phyloP scores from a whole-genome alignment of 2,329 filamentous ascomycete genomes.

The Ophiostoma novo-ulmi region DNA sequence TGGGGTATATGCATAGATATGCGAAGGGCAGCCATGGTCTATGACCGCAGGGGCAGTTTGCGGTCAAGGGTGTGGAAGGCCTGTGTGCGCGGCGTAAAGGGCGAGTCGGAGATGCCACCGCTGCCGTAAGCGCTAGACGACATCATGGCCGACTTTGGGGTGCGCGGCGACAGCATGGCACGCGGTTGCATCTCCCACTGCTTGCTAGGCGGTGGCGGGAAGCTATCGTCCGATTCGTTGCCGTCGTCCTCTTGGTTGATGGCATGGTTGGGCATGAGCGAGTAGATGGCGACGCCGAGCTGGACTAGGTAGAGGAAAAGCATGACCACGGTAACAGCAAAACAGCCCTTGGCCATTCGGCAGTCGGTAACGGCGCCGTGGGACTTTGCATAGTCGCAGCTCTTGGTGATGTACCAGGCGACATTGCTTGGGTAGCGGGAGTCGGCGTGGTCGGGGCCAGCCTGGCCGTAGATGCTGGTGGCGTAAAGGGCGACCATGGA shows the following conservation, averaged over 20 bases:
- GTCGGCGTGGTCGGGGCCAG: conserved; percentile 68
- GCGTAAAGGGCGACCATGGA: conserved; percentile 58
- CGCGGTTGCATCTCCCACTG: conserved; percentile 45
- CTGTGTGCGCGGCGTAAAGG: conserved; percentile 30
- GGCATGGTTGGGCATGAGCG: conserved; percentile 52
- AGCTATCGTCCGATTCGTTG: conserved; percentile 36
- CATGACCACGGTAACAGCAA: conserved; percentile 61
- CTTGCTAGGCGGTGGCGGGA: conserved; percentile 36
- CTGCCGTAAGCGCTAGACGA: background rate
- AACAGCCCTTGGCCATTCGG: conserved; percentile 60
- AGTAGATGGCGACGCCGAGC: conserved; percentile 54
- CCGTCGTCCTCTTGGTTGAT: conserved; percentile 45
- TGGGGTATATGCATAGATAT: background rate
- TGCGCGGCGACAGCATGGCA: conserved; percentile 21
- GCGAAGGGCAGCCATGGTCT: background rate
- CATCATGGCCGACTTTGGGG: conserved; percentile 5
- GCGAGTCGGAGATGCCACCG: conserved; percentile 13
- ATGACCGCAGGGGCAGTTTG: conserved; percentile 48
- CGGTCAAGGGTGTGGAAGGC: conserved; percentile 60
- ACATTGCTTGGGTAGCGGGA: conserved; percentile 54
- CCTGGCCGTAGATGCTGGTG: conserved; percentile 64
- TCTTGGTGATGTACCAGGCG: conserved; percentile 71
- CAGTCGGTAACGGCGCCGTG: conserved; percentile 55
- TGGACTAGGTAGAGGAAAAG: conserved; percentile 57
- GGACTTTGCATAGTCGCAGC: conserved; percentile 57